A percentile compares a stretch with the other conserved stretches of the same genome.
Conservation (phyloP, 495 filamentous ascomycete genomes). For the Thermothielavioides terrestris region DNA sequence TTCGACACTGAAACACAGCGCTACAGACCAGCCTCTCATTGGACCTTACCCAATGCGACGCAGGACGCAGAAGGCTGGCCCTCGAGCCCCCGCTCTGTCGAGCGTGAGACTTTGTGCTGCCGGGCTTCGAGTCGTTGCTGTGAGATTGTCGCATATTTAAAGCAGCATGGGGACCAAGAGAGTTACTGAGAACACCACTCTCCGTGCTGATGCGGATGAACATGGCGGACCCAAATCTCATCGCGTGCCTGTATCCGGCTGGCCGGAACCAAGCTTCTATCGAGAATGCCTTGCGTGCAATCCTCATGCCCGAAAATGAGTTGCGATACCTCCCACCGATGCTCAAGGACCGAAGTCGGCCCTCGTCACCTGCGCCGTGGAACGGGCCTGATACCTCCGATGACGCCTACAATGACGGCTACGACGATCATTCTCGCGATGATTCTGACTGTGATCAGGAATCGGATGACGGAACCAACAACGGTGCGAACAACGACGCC, state of each 20-base stretch:
- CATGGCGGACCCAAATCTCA: constrained; percentile 15
- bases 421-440: background rate
- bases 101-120: too few relatives aligned
- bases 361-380: background rate
- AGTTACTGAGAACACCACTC: too few relatives aligned
- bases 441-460: background rate
- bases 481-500: background rate
- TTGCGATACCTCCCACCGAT: background rate
- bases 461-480: background rate
- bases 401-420: background rate
- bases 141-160: too few relatives aligned
- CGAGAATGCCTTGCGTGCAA: background rate
- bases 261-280: background rate
- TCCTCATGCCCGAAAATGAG: background rate
- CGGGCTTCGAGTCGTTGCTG: too few relatives aligned
- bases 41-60: too few relatives aligned
- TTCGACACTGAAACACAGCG: too few relatives aligned
- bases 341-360: background rate
- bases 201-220: too few relatives aligned
- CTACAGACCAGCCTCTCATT: too few relatives aligned
- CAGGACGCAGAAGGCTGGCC: too few relatives aligned
- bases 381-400: background rate
- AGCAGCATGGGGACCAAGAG: too few relatives aligned
- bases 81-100: too few relatives aligned
- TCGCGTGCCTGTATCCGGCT: constrained; percentile 1